Evolutionary conservation across 305 asterid genomes (phyloP), one percentile per base, ranked within the genome.

Genomic region (Fraxinus latifolia): DNA sequence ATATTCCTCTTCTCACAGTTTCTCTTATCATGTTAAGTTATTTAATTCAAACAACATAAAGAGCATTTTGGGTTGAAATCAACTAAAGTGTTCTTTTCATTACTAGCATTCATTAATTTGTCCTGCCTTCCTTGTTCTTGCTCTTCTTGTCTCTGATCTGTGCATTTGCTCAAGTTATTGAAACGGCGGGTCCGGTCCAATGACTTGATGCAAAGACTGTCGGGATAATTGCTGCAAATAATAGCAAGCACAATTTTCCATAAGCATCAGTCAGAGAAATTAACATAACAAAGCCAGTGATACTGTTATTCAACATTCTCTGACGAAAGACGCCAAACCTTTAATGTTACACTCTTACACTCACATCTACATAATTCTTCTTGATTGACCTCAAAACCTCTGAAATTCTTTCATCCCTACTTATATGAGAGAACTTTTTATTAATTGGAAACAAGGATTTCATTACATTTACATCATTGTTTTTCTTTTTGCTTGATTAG

Each of bases 1-100:
- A 27, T 21, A 34, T 84, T 82, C 81, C 7, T 42, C 62, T 53
- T 81, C 62, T 65, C 47, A 71, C 80, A 42, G 74, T 79, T 74
- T 75, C 81, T 74, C 25, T 70, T 70, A 1, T 14, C 14, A 14
- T 32, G 42, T 71, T 32, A 15, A 32, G 42, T 32, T 65, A 65
- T 65, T 65, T 36, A 27, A 65, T 32, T 70, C 14, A 32, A 14
- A n/a, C 19, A 71, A 71, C 44, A 3, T 31, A 71, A 31, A 14
- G 44, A 31, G 44, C 76, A 71, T 32, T 71, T 71, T n/a, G 7
- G 27, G 1, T 33, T 74, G 29, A 32, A 62, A 3, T 71, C n/a
- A 19, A 25, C 50, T 65, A 34, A 17, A 17, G 75, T 42, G 34
- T 34, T 77, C 47, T 47, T 3, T 42, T 47, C 39, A 74, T 73